Evolutionary conservation across 129 eudicot genomes (phyloP).

Genomic region (Kitagawia praeruptora): DNA sequence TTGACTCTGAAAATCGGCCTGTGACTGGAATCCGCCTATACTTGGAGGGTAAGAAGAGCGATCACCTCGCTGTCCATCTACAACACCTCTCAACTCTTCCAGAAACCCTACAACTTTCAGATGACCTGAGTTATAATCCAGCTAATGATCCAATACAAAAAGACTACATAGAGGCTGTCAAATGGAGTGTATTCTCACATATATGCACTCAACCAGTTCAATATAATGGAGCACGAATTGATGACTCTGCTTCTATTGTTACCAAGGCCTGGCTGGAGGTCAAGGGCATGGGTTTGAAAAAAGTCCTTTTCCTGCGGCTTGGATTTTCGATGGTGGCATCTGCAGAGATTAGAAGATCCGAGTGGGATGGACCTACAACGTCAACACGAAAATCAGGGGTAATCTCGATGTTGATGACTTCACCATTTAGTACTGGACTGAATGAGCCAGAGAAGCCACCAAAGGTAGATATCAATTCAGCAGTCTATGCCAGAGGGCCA

Average conservation of each 20-base stretch:
- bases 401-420: conserved; percentile 62
- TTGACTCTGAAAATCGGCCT: conserved; percentile 73
- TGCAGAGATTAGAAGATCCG: conserved; percentile 69
- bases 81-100: conserved; percentile 88
- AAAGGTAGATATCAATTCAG: conserved; percentile 77
- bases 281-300: conserved; percentile 67
- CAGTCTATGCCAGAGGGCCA: conserved; percentile 78
- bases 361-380: conserved; percentile 76
- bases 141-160: conserved; percentile 40
- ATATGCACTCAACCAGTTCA: conserved; percentile 82
- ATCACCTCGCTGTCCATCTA: conserved; percentile 83
- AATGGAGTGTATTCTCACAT: conserved; percentile 93
- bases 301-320: conserved; percentile 76
- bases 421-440: conserved; percentile 60
- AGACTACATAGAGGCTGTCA: conserved; percentile 70
- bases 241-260: conserved; percentile 77
- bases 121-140: conserved; percentile 46
- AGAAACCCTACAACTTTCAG: conserved; percentile 44
- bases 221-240: conserved; percentile 47
- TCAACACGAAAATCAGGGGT: conserved; percentile 69
- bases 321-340: conserved; percentile 80
- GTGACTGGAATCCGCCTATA: conserved; percentile 87
- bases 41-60: conserved; percentile 82
- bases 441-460: conserved; percentile 33
- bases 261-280: conserved; percentile 97